Evolutionary conservation across 2,329 filamentous ascomycete genomes (phyloP).

Genomic region (Thermochaetoides dissita): DNA sequence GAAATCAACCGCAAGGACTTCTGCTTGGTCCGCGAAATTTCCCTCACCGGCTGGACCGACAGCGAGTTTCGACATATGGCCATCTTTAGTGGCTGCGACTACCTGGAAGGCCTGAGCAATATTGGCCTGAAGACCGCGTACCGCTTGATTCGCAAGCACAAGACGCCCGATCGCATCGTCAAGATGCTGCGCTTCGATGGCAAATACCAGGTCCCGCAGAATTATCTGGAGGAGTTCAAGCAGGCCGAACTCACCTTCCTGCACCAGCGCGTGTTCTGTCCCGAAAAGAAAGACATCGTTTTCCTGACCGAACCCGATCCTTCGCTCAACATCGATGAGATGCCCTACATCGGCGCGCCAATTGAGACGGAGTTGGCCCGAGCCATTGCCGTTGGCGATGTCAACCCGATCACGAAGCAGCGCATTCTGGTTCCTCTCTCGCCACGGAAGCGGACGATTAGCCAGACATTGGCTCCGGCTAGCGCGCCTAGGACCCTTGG

Average conservation of each 20-base stretch:
- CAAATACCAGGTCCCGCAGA: slow-evolving; percentile 64
- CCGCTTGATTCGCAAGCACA: slow-evolving; percentile 78
- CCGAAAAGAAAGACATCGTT: slow-evolving; percentile 54
- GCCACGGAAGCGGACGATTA: slow-evolving; percentile 27
- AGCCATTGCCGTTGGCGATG: slow-evolving; percentile 64
- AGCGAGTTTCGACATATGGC: slow-evolving; percentile 87
- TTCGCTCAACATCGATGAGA: slow-evolving; percentile 49
- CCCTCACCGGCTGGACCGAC: slow-evolving; percentile 82
- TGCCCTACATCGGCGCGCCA: slow-evolving; percentile 68
- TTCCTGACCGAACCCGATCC: slow-evolving; percentile 56
- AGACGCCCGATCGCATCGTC: slow-evolving; percentile 68
- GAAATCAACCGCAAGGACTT: slow-evolving; percentile 87
- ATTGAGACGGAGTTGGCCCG: slow-evolving; percentile 56
- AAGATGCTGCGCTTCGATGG: slow-evolving; percentile 80
- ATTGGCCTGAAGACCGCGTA: slow-evolving; percentile 91
- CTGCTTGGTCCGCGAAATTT: slow-evolving; percentile 74
- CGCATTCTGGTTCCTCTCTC: slow-evolving; percentile 32
- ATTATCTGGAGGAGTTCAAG: slow-evolving; percentile 68
- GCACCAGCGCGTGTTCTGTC: slow-evolving; percentile 90
- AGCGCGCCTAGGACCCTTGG: slow-evolving; percentile 19
- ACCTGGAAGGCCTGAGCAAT: slow-evolving; percentile 70
- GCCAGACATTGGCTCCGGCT: slow-evolving; percentile 17
- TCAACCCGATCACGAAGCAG: slow-evolving; percentile 81
- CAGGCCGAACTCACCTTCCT: slow-evolving; percentile 87
- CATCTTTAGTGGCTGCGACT: slow-evolving; percentile 92